Conservation (phyloP, 176 grass and related monocot genomes). For the Tillandsia leiboldiana region DNA sequence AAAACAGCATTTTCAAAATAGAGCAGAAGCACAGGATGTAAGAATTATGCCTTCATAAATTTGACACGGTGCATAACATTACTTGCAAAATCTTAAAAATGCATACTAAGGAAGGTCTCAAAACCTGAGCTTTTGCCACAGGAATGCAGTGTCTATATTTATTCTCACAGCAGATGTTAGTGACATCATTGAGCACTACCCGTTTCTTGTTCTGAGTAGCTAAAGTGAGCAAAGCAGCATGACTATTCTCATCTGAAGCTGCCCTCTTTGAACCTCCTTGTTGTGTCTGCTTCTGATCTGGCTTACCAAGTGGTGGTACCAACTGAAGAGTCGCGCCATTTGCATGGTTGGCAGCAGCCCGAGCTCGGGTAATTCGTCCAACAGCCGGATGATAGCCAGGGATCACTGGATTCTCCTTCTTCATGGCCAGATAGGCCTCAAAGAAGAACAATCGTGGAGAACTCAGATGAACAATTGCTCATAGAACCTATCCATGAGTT, state of each 20-base stretch:
- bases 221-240: constrained; percentile 13
- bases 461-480: constrained; percentile 1
- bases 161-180: constrained; percentile 29
- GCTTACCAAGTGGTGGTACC: constrained; percentile 12
- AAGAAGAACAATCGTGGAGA: neutral
- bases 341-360: constrained; percentile 28
- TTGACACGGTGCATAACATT: neutral
- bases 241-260: constrained; percentile 38
- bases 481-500: neutral
- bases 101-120: constrained; percentile 6
- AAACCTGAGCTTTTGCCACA: constrained; percentile 37
- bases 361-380: constrained; percentile 46
- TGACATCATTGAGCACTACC: constrained; percentile 48
- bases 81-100: neutral
- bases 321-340: constrained; percentile 20
- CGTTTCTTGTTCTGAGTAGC: constrained; percentile 35
- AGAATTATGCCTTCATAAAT: neutral
- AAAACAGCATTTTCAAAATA: neutral
- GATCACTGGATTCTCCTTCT: constrained; percentile 32
- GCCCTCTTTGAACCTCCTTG: constrained; percentile 33
- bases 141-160: constrained; percentile 8
- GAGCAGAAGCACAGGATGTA: neutral
- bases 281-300: constrained; percentile 12
- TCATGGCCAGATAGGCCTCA: constrained; percentile 34
- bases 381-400: constrained; percentile 18